These are phyloP conservation scores for Microdochium bolleyi DNA, from an alignment of 2,329 filamentous ascomycete species.

Conservation along the genomic window DNA sequence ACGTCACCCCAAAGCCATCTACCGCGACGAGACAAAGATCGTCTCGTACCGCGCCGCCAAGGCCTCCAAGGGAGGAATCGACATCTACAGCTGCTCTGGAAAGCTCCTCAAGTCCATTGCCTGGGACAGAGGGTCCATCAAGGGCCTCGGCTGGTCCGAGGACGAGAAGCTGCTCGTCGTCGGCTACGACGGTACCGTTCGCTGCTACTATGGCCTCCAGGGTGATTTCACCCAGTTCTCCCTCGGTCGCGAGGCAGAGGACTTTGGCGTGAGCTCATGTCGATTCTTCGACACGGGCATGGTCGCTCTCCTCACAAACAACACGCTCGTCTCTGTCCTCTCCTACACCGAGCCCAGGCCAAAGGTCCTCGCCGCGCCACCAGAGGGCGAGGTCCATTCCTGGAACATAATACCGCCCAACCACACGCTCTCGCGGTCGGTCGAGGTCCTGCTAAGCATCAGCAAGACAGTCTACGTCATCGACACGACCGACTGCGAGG, in stretches of 20 bases:
- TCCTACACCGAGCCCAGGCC: constrained; percentile 88
- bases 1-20: constrained; percentile 56
- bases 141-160: constrained; percentile 90
- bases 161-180: constrained; percentile 88
- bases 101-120: constrained; percentile 78
- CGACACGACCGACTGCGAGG: constrained; percentile 84
- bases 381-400: constrained; percentile 71
- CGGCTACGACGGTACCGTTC: constrained; percentile 80
- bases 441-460: constrained; percentile 85
- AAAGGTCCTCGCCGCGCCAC: constrained; percentile 67
- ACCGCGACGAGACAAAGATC: constrained; percentile 81
- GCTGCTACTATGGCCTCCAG: constrained; percentile 86
- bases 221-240: constrained; percentile 94
- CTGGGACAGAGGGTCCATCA: constrained; percentile 86
- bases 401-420: constrained; percentile 87
- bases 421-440: constrained; percentile 82
- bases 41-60: constrained; percentile 67
- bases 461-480: constrained; percentile 77
- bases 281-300: constrained; percentile 91
- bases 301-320: constrained; percentile 84
- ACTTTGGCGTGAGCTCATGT: constrained; percentile 80
- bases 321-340: constrained; percentile 77
- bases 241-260: constrained; percentile 81
- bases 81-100: constrained; percentile 89
- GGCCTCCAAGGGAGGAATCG: constrained; percentile 73